Percentiles rank a stretch among this genome's conserved stretches.
Conservation (phyloP, 495 filamentous ascomycete genomes). For the Aspergillus mulundensis region DNA sequence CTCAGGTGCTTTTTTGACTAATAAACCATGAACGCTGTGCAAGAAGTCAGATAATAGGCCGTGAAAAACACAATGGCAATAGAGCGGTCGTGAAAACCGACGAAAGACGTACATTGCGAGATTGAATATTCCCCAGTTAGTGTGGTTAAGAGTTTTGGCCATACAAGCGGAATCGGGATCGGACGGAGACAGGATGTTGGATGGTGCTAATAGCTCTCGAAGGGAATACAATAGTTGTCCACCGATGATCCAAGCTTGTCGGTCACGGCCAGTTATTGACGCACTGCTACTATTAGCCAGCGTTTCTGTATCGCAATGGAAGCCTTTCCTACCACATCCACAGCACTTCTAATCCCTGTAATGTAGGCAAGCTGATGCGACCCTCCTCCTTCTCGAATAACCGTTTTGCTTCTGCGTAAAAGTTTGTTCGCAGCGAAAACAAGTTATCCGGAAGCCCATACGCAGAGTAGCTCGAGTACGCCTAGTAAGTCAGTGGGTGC, state of each 20-base stretch:
- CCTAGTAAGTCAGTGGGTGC: slow-evolving; percentile 5
- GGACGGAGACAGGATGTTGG: slow-evolving; percentile 5
- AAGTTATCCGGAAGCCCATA: slow-evolving; percentile 17
- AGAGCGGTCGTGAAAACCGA: background rate
- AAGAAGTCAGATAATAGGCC: slow-evolving; percentile 7
- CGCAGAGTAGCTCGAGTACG: slow-evolving; percentile 22
- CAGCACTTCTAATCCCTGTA: slow-evolving; percentile 25
- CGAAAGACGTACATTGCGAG: slow-evolving; percentile 24
- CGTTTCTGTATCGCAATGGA: background rate
- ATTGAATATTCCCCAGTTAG: slow-evolving; percentile 35
- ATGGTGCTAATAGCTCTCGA: slow-evolving; percentile 18
- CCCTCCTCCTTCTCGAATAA: slow-evolving; percentile 29
- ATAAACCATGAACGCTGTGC: slow-evolving; percentile 22
- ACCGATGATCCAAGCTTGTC: slow-evolving; percentile 28
- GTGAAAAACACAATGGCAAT: background rate
- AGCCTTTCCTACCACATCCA: slow-evolving; percentile 22
- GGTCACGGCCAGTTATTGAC: slow-evolving; percentile 30
- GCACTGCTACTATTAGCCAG: slow-evolving; percentile 19
- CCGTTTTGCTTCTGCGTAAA: slow-evolving; percentile 27
- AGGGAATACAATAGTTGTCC: slow-evolving; percentile 24
- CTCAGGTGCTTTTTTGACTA: slow-evolving; percentile 20
- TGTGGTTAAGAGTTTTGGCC: slow-evolving; percentile 19
- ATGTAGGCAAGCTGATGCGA: slow-evolving; percentile 23
- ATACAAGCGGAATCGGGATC: slow-evolving; percentile 15
- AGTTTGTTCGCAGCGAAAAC: slow-evolving; percentile 19